These are phyloP conservation scores for Bertia moriformis DNA, from an alignment of 2,329 filamentous ascomycete species.

Conservation along the genomic window DNA sequence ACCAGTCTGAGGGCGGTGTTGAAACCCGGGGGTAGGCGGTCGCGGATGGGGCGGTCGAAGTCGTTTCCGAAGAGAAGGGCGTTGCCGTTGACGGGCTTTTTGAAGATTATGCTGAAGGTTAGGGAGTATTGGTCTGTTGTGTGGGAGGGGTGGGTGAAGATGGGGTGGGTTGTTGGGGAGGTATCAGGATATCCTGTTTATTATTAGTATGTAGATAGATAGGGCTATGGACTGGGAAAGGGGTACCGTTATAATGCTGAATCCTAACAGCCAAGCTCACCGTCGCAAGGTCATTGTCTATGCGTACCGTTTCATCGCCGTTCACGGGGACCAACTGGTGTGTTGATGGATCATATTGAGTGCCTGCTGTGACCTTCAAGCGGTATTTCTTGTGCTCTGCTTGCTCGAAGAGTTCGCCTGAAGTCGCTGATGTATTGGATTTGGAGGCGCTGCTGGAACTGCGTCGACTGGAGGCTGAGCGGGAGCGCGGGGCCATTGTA, in stretches of 20 bases:
- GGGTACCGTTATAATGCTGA: background rate
- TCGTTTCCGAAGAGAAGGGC: constrained; percentile 89
- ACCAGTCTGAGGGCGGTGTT: constrained; percentile 72
- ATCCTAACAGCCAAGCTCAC: background rate
- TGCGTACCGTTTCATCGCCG: background rate
- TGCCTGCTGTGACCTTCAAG: background rate
- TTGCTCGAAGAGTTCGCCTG: no score
- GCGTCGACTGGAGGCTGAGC: no score
- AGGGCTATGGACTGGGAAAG: background rate
- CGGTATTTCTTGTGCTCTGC: no score
- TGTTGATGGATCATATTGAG: background rate
- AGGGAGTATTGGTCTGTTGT: background rate
- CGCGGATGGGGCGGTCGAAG: constrained; percentile 79
- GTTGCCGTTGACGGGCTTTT: background rate
- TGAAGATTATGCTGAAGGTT: background rate
- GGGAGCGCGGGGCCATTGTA: no score
- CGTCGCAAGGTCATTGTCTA: background rate
- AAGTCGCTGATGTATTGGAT: no score
- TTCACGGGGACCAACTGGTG: background rate
- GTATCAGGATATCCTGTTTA: background rate
- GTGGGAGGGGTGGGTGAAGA: background rate
- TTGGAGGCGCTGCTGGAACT: no score
- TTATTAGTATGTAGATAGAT: background rate
- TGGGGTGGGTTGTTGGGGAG: background rate
- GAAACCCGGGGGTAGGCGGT: constrained; percentile 75